A percentile compares a stretch with the other conserved stretches of the same genome.
Conservation (phyloP, 2,329 filamentous ascomycete species). For the Ceratocystis cubensis region DNA sequence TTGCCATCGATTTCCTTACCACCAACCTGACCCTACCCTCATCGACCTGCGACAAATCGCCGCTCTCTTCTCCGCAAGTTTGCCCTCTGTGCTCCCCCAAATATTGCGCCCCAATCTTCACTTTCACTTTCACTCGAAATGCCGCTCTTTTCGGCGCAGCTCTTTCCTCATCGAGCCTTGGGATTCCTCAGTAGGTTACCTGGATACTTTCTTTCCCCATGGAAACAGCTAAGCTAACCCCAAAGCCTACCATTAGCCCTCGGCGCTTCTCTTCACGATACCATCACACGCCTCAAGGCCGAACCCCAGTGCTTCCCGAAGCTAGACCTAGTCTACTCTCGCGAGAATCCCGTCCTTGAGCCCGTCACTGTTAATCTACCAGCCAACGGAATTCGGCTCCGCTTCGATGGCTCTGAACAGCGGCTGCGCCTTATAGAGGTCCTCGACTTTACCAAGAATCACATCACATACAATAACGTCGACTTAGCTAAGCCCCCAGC, state of each 20-base stretch:
- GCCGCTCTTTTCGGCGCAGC: constrained; percentile 46
- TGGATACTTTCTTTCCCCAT: neutral
- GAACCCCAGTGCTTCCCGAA: constrained; percentile 72
- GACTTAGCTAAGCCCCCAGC: constrained; percentile 57
- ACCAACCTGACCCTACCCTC: too few species aligned
- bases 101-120: neutral
- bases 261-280: constrained; percentile 81
- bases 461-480: constrained; percentile 66
- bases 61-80: neutral
- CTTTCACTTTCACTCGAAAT: constrained; percentile 24
- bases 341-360: constrained; percentile 57
- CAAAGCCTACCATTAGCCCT: constrained; percentile 46
- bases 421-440: constrained; percentile 83
- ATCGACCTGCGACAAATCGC: neutral
- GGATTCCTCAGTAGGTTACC: constrained; percentile 42
- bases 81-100: neutral
- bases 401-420: constrained; percentile 90
- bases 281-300: constrained; percentile 75
- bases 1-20: too few species aligned
- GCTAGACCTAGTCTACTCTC: constrained; percentile 71
- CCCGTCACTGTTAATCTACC: constrained; percentile 67
- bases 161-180: constrained; percentile 53
- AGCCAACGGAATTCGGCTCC: constrained; percentile 74
- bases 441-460: constrained; percentile 73
- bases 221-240: neutral